Evolutionary conservation across 257 asterid genomes (phyloP).

Genomic region (Solanum pinnatisectum): DNA sequence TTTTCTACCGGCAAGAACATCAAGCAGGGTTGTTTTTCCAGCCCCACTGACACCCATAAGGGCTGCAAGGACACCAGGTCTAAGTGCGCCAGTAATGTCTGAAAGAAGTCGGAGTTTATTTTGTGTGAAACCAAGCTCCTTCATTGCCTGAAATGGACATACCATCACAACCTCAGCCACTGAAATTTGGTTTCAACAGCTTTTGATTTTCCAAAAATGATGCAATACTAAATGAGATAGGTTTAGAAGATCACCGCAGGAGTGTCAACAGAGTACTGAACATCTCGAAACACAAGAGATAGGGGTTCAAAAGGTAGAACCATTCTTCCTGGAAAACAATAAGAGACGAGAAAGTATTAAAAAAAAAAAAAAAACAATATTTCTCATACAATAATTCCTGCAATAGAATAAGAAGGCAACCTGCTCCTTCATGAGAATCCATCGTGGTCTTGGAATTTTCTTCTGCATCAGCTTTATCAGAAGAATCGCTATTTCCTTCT

Average conservation of each 20-base stretch:
- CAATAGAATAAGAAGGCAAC: not conserved
- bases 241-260: slow-evolving; percentile 29
- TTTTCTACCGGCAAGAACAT: slow-evolving; percentile 56
- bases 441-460: not conserved
- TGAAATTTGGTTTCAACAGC: not conserved
- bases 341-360: not conserved
- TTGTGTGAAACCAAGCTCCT: slow-evolving; percentile 36
- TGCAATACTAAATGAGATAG: not conserved
- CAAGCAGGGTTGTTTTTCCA: slow-evolving; percentile 59
- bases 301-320: slow-evolving; percentile 60
- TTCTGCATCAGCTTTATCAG: not conserved
- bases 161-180: not conserved
- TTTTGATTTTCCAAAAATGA: not conserved
- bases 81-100: slow-evolving; percentile 40
- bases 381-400: not conserved
- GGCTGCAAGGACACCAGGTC: slow-evolving; percentile 61
- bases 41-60: slow-evolving; percentile 63
- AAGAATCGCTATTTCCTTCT: slow-evolving; percentile 17
- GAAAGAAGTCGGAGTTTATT: slow-evolving; percentile 38
- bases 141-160: slow-evolving; percentile 35
- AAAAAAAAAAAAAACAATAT: not conserved
- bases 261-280: slow-evolving; percentile 43
- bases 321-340: slow-evolving; percentile 36
- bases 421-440: not conserved
- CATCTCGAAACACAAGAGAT: slow-evolving; percentile 36